Conservation (phyloP, 345 rosid species). For the Acer yangbiense region DNA sequence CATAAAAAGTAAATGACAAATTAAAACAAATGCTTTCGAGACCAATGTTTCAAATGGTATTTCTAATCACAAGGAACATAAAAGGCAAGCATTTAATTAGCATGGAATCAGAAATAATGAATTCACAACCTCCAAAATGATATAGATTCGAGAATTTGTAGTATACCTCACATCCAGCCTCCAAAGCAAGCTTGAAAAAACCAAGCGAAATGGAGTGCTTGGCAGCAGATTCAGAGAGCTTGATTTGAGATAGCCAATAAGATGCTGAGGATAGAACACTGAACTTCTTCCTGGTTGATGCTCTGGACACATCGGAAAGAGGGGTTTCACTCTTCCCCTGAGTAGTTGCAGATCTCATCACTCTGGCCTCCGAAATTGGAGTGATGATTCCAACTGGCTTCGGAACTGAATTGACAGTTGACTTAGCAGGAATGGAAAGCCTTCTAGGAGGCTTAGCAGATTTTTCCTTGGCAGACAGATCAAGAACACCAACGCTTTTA, state of each 20-base stretch:
- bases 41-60: neutral
- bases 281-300: constrained; percentile 52
- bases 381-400: constrained; percentile 43
- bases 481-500: constrained; percentile 72
- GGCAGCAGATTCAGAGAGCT: constrained; percentile 70
- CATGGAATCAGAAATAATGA: neutral
- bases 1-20: neutral
- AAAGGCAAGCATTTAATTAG: too few species aligned
- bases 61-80: neutral
- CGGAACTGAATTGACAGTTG: constrained; percentile 37
- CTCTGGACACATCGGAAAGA: constrained; percentile 47
- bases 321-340: constrained; percentile 58
- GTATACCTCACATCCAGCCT: constrained; percentile 83
- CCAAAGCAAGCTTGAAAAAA: constrained; percentile 83
- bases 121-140: neutral
- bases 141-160: too few species aligned
- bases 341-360: constrained; percentile 39
- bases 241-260: constrained; percentile 79
- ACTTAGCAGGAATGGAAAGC: constrained; percentile 66
- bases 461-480: constrained; percentile 67
- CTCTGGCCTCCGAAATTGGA: constrained; percentile 59
- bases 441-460: constrained; percentile 83
- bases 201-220: constrained; percentile 83
- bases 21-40: neutral
- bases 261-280: constrained; percentile 52